Percentiles rank a stretch among this genome's conserved stretches.
Evolutionary conservation across 495 filamentous ascomycete genomes (phyloP).

Genomic region (Lasiosphaeris hirsuta): DNA sequence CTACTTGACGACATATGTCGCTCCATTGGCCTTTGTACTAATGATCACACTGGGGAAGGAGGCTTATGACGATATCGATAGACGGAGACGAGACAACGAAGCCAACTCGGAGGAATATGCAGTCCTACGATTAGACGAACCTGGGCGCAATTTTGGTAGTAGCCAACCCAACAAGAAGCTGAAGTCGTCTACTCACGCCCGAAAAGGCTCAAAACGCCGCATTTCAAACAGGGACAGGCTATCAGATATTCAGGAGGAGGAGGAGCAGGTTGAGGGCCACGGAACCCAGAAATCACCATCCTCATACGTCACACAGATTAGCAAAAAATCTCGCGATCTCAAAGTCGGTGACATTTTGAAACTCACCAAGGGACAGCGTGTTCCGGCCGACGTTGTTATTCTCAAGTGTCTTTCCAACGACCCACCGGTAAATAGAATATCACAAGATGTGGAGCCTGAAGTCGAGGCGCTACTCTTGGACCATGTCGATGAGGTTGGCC

Average conservation of each 20-base stretch:
- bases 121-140: slow-evolving; percentile 65
- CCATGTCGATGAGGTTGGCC: slow-evolving; percentile 26
- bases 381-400: slow-evolving; percentile 93
- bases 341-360: slow-evolving; percentile 94
- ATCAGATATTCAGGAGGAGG: slow-evolving; percentile 52
- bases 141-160: slow-evolving; percentile 26
- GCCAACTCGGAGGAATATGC: slow-evolving; percentile 91
- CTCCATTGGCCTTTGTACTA: slow-evolving; percentile 87
- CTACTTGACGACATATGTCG: slow-evolving; percentile 91
- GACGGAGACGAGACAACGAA: slow-evolving; percentile 82
- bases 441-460: slow-evolving; percentile 25
- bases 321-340: slow-evolving; percentile 80
- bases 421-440: slow-evolving; percentile 24
- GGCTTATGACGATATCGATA: slow-evolving; percentile 86
- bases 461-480: slow-evolving; percentile 42
- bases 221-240: slow-evolving; percentile 41
- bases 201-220: slow-evolving; percentile 29
- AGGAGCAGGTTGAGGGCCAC: slow-evolving; percentile 48
- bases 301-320: slow-evolving; percentile 56
- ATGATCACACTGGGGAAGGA: slow-evolving; percentile 92
- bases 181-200: slow-evolving; percentile 34
- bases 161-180: slow-evolving; percentile 33
- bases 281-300: slow-evolving; percentile 35
- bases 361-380: slow-evolving; percentile 81
- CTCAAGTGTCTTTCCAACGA: slow-evolving; percentile 79